Evolutionary conservation across 2,329 filamentous ascomycete genomes (phyloP).

Genomic region (Xylaria polymorpha): DNA sequence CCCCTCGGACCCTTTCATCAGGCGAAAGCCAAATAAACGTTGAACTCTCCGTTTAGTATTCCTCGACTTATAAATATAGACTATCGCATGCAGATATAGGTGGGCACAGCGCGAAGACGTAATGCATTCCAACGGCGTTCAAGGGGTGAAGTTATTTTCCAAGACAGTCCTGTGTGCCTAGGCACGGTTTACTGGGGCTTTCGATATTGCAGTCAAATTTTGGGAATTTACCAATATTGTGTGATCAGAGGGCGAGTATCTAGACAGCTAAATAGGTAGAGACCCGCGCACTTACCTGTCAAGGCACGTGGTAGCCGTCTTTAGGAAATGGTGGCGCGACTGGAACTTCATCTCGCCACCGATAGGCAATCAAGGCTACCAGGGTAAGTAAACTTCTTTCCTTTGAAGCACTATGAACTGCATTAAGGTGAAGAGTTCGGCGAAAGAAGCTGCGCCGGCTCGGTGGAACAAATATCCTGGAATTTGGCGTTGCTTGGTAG

Average conservation of each 20-base stretch:
- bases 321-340: slow-evolving; percentile 12
- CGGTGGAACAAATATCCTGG: not conserved
- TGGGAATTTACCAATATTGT: not conserved
- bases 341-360: slow-evolving; percentile 13
- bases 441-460: not conserved
- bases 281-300: not conserved
- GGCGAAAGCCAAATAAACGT: slow-evolving; percentile 45
- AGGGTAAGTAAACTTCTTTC: slow-evolving; percentile 29
- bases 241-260: not conserved
- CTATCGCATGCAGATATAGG: not conserved
- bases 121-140: slow-evolving; percentile 36
- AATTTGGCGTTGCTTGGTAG: not conserved
- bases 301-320: slow-evolving; percentile 17
- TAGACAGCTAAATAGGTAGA: slow-evolving; percentile 23
- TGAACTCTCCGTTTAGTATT: slow-evolving; percentile 17
- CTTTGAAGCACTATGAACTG: not conserved
- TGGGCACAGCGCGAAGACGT: not conserved
- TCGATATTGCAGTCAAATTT: slow-evolving; percentile 6
- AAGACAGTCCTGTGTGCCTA: slow-evolving; percentile 3
- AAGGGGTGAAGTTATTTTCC: slow-evolving; percentile 8
- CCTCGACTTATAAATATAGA: slow-evolving; percentile 24
- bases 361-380: not conserved
- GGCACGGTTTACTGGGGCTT: slow-evolving; percentile 17
- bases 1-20: slow-evolving; percentile 46
- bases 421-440: slow-evolving; percentile 2